Percentiles rank a stretch among this genome's conserved stretches.
These are phyloP conservation scores for Aspergillus sp. DNA, from an alignment of 2,329 filamentous ascomycete species.

Conservation along the genomic window DNA sequence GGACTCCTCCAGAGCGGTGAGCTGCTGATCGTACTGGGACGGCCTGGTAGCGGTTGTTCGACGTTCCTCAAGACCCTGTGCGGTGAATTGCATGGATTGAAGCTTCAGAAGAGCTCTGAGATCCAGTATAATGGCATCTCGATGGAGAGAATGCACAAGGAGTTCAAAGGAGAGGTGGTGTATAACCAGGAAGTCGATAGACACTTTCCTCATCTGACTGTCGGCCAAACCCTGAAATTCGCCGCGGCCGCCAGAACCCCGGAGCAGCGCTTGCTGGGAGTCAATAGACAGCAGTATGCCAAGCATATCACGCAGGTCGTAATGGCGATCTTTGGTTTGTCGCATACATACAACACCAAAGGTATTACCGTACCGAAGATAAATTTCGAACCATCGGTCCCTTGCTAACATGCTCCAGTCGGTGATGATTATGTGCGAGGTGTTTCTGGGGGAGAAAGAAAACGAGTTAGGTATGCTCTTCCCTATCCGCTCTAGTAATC, in stretches of 20 bases:
- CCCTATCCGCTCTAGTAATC: constrained; percentile 10
- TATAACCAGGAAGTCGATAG: constrained; percentile 44
- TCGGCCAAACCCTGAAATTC: constrained; percentile 57
- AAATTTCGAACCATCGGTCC: background rate
- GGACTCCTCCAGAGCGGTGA: constrained; percentile 53
- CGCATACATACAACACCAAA: constrained; percentile 48
- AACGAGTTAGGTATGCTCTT: constrained; percentile 56
- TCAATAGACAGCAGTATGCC: constrained; percentile 45
- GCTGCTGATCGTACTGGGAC: constrained; percentile 40
- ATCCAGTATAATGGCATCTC: constrained; percentile 73
- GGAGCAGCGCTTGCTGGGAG: constrained; percentile 37
- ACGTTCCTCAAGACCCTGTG: constrained; percentile 82
- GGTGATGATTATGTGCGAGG: constrained; percentile 59
- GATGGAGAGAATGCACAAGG: constrained; percentile 71
- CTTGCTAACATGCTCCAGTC: constrained; percentile 22
- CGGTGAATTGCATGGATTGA: constrained; percentile 78
- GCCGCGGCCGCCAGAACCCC: constrained; percentile 55
- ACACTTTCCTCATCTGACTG: constrained; percentile 58
- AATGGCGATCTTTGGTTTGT: constrained; percentile 43
- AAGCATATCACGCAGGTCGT: constrained; percentile 39
- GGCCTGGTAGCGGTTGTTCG: constrained; percentile 59
- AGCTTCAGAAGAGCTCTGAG: constrained; percentile 65
- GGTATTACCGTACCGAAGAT: no score
- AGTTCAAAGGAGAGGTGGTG: constrained; percentile 41
- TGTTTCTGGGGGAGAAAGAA: constrained; percentile 61